Conservation (phyloP, 208 protist genomes). For the Wallacemonas sp. region DNA sequence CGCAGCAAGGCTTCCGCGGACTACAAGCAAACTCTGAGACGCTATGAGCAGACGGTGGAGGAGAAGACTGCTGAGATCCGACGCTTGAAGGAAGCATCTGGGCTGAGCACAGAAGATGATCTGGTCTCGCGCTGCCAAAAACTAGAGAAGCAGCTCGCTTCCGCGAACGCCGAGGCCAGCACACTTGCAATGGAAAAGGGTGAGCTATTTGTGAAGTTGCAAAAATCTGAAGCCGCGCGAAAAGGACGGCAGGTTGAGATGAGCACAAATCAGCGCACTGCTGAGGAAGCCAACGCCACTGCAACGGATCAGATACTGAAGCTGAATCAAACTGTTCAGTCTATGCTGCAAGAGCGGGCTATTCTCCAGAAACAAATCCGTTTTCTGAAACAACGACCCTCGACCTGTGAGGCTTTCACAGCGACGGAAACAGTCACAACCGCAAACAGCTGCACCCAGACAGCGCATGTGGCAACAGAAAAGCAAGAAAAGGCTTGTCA, state of each 20-base stretch:
- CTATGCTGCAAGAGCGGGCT: conserved; percentile 1
- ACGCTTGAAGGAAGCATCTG: conserved; percentile 17
- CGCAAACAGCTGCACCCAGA: conserved; percentile 5
- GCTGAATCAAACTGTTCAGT: conserved; percentile 14
- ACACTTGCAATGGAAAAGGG: conserved; percentile 54
- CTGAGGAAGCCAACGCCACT: conserved; percentile 5
- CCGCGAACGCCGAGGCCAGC: conserved; percentile 65
- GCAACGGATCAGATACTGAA: conserved; percentile 4
- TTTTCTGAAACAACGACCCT: not conserved
- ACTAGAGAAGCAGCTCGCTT: conserved; percentile 73
- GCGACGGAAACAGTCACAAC: not conserved
- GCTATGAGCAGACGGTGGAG: conserved; percentile 58
- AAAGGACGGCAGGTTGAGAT: conserved; percentile 44
- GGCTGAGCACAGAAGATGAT: conserved; percentile 27
- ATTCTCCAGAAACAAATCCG: conserved; percentile 7
- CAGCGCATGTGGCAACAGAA: not conserved
- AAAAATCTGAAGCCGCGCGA: conserved; percentile 49
- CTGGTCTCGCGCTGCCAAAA: conserved; percentile 46
- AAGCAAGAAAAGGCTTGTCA: conserved; percentile 41
- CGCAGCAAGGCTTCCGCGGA: conserved; percentile 36
- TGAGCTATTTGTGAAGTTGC: conserved; percentile 46
- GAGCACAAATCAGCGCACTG: conserved; percentile 29
- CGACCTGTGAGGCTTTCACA: too few species aligned
- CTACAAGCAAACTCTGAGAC: conserved; percentile 17
- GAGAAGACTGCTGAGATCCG: conserved; percentile 37